These are phyloP conservation scores for Phlyctochytrium bullatum DNA, from an alignment of 192 early-diverging fungal species.

Conservation along the genomic window DNA sequence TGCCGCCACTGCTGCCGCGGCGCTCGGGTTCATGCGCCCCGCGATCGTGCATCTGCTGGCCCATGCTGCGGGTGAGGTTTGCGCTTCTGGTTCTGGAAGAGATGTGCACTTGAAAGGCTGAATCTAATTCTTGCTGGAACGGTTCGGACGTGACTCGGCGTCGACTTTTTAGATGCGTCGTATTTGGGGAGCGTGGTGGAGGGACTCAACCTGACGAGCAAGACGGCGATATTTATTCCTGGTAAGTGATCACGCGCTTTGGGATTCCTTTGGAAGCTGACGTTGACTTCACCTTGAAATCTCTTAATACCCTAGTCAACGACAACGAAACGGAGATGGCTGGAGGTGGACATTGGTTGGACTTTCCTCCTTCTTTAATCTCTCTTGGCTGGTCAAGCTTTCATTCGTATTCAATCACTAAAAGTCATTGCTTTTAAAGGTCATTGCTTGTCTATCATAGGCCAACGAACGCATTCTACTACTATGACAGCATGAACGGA, in stretches of 20 bases:
- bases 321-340: neutral
- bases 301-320: neutral
- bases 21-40: conserved; percentile 24
- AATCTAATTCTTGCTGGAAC: too few species aligned
- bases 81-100: too few species aligned
- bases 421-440: too few species aligned
- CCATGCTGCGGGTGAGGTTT: conserved; percentile 5
- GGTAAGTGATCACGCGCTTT: neutral
- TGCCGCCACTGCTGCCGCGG: neutral
- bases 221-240: neutral
- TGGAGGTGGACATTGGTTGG: neutral
- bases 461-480: conserved; percentile 7
- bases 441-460: conserved; percentile 13
- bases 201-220: neutral
- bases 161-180: neutral
- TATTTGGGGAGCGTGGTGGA: neutral
- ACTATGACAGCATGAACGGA: neutral
- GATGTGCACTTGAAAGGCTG: too few species aligned
- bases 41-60: conserved; percentile 31
- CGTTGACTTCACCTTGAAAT: neutral
- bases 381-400: neutral
- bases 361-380: neutral
- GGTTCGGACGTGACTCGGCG: too few species aligned
- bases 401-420: too few species aligned
- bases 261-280: neutral